phyloP scores from a whole-genome alignment of 2,329 filamentous ascomycete genomes.

The Colletotrichum orchidophilum region DNA sequence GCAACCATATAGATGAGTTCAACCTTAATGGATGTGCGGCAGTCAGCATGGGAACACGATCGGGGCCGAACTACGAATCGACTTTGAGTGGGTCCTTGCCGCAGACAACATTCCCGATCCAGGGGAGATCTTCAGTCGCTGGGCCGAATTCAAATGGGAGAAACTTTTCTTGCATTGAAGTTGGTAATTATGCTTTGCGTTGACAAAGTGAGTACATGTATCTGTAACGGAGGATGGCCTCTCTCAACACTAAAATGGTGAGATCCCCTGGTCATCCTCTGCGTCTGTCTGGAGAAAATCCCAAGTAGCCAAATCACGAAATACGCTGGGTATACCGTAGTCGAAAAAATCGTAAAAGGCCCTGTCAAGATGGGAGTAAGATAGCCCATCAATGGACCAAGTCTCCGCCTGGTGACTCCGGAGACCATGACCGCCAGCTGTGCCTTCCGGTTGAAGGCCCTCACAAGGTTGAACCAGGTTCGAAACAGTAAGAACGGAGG shows the following conservation, averaged over 20 bases:
- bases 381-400: not conserved
- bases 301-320: slow-evolving; percentile 10
- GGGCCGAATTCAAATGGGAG: no score
- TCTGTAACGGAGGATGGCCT: no score
- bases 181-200: no score
- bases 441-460: not conserved
- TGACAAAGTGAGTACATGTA: no score
- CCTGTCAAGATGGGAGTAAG: slow-evolving; percentile 29
- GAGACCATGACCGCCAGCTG: not conserved
- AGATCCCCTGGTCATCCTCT: not conserved
- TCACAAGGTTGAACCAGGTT: not conserved
- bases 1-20: no score
- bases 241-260: not conserved
- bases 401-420: not conserved
- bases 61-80: no score
- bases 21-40: no score
- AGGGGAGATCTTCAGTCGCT: no score
- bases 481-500: not conserved
- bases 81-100: no score
- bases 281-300: not conserved
- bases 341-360: slow-evolving; percentile 35
- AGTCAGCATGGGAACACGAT: no score
- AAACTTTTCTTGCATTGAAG: no score
- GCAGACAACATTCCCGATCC: no score
- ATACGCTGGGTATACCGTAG: slow-evolving; percentile 33